Conservation (phyloP, 768 basidiomycete species). For the Podaxis sp. region DNA sequence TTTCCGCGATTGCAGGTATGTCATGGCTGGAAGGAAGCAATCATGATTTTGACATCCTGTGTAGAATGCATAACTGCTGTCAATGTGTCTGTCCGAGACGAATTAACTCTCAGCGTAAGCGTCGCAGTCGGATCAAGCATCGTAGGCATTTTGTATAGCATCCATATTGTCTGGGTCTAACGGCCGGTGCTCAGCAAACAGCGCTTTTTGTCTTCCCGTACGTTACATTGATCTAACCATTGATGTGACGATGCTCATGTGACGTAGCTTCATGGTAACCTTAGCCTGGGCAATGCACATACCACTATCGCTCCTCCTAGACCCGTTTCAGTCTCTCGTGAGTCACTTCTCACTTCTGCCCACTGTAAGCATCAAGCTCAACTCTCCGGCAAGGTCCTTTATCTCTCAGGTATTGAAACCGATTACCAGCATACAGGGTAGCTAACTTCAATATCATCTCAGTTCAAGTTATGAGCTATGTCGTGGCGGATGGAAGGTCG, state of each 20-base stretch:
- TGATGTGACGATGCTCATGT: neutral
- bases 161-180: neutral
- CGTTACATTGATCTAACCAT: conserved; percentile 1
- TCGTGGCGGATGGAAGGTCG: conserved; percentile 81
- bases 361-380: neutral
- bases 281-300: conserved; percentile 82
- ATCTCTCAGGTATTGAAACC: conserved; percentile 43
- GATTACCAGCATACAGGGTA: neutral
- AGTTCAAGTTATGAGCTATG: conserved; percentile 85
- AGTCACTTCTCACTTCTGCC: conserved; percentile 19
- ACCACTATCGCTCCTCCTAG: conserved; percentile 79
- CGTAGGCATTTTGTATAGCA: conserved; percentile 37
- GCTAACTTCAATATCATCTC: neutral
- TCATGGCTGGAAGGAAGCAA: neutral
- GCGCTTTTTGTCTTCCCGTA: conserved; percentile 50
- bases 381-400: conserved; percentile 33
- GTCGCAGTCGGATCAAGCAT: conserved; percentile 82
- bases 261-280: conserved; percentile 63
- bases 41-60: conserved; percentile 8
- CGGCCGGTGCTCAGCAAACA: conserved; percentile 53
- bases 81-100: conserved; percentile 84
- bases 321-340: conserved; percentile 76
- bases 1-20: conserved; percentile 75
- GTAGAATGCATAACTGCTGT: conserved; percentile 87
- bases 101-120: conserved; percentile 79